Base-by-base conservation (phyloP, 495 filamentous ascomycete genomes). In the Aspergillus ellipticus region DNA sequence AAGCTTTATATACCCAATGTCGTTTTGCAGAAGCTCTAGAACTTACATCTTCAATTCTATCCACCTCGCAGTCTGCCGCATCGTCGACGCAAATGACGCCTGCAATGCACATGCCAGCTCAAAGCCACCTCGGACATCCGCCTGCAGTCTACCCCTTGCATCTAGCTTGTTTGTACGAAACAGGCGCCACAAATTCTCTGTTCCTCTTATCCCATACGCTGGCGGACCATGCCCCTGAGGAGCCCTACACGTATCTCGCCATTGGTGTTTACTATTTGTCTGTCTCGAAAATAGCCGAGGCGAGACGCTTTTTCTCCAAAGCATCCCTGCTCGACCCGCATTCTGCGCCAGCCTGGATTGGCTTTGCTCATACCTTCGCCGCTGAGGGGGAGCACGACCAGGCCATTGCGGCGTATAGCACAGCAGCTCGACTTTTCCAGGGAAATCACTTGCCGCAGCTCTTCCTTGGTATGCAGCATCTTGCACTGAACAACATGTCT, bases 341-440 rank as follows among this genome's bases (percentile, higher is more conserved):
- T 74, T 97, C 96, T 62, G 95, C 94, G 5, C 90, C 95, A 5
- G 94, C 94, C 37, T 99, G 94, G 94, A 97, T 99, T 56, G 94
- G 94, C 8, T 99, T 99, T 71, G 94, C 94, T 20, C 94, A 99
- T 74, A 99, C 95, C 0, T 99, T 99, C 67, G 95, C 94, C n/a
- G 93, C 93, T n/a, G 94, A 99, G 71, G 94, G 95, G 51, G 94
- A 99, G 72, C 92, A 97, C 71, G 94, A 99, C 66, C 94, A 99
- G 74, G 94, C 94, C 50, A 96, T 99, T 57, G 92, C 93, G 15
- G 94, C 95, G 6, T 99, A 99, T 77, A 94, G 89, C 35, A 99
- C 94, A 13, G 94, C 94, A 0, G 94, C 93, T 11, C 82, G 95
- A 24, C 77, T 99, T 1, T 99, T 99, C 75, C 93, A 96, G 71